phyloP scores from a whole-genome alignment of 2,329 filamentous ascomycete genomes.

The Aureobasidium subglaciale region DNA sequence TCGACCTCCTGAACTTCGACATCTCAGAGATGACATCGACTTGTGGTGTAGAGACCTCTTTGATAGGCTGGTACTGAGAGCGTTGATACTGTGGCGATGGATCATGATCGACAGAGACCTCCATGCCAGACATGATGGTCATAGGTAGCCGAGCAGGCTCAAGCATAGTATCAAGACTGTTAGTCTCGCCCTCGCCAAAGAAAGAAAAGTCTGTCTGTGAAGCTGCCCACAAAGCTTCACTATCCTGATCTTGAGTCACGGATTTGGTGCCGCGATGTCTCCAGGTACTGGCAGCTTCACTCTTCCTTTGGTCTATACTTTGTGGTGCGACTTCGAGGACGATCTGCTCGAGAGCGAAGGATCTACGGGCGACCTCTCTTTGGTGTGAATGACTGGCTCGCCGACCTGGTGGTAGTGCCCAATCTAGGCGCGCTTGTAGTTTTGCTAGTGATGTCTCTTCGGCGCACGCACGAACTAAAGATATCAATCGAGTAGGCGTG shows the following conservation, averaged over 20 bases:
- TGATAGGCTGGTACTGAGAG: neutral
- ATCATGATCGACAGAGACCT: neutral
- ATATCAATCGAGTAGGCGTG: slow-evolving; percentile 41
- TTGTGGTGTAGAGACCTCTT: slow-evolving; percentile 15
- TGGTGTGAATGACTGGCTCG: slow-evolving; percentile 35
- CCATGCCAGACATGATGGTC: slow-evolving; percentile 17
- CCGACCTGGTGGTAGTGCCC: slow-evolving; percentile 51
- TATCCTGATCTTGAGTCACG: slow-evolving; percentile 52
- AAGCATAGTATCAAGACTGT: slow-evolving; percentile 39
- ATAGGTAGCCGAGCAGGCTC: neutral
- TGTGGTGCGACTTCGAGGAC: slow-evolving; percentile 48
- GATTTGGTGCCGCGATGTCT: slow-evolving; percentile 43
- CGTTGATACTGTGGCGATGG: slow-evolving; percentile 10
- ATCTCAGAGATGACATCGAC: slow-evolving; percentile 49
- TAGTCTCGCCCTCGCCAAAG: slow-evolving; percentile 44
- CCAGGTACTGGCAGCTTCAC: slow-evolving; percentile 37
- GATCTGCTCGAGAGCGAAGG: slow-evolving; percentile 50
- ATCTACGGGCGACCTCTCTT: slow-evolving; percentile 40
- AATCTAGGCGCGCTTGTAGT: slow-evolving; percentile 49
- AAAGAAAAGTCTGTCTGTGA: slow-evolving; percentile 52
- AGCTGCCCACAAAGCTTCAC: slow-evolving; percentile 53
- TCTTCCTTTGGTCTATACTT: slow-evolving; percentile 35
- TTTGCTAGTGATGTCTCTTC: slow-evolving; percentile 48
- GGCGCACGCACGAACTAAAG: slow-evolving; percentile 51
- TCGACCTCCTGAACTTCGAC: slow-evolving; percentile 46